phyloP scores from a whole-genome alignment of 768 basidiomycete genomes.

The Tephrocybe sp. region DNA sequence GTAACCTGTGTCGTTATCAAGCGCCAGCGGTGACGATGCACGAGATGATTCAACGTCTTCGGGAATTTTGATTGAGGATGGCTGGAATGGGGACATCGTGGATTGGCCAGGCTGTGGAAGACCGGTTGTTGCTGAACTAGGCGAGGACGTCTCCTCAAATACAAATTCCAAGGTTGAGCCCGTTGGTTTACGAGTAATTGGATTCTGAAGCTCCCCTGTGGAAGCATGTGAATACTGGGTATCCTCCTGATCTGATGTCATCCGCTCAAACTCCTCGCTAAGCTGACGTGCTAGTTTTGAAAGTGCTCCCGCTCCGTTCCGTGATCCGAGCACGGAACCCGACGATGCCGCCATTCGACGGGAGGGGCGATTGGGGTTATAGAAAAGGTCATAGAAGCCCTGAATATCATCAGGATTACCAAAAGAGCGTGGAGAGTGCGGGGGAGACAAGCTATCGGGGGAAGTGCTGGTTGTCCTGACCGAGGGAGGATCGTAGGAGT shows the following conservation, averaged over 20 bases:
- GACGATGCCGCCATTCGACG: conserved; percentile 18
- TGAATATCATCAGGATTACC: conserved; percentile 67
- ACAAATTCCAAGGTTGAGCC: conserved; percentile 37
- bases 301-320: conserved; percentile 43
- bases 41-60: conserved; percentile 50
- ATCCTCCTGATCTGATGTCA: conserved; percentile 32
- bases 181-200: conserved; percentile 25
- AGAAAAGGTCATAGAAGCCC: conserved; percentile 76
- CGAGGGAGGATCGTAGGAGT: conserved; percentile 5
- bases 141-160: conserved; percentile 32
- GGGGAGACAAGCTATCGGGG: conserved; percentile 35
- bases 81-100: conserved; percentile 36
- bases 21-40: conserved; percentile 38
- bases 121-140: conserved; percentile 22
- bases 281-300: conserved; percentile 52
- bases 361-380: conserved; percentile 39
- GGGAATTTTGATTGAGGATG: conserved; percentile 42
- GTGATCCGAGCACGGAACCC: conserved; percentile 21
- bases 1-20: conserved; percentile 41
- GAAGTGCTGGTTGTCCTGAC: conserved; percentile 15
- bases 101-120: conserved; percentile 19
- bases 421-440: conserved; percentile 51
- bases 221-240: conserved; percentile 30
- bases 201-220: conserved; percentile 11
- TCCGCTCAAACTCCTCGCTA: conserved; percentile 47